These are phyloP conservation scores for Fusarium fracticaudum DNA, from an alignment of 2,329 filamentous ascomycete genomes.

Conservation along the genomic window DNA sequence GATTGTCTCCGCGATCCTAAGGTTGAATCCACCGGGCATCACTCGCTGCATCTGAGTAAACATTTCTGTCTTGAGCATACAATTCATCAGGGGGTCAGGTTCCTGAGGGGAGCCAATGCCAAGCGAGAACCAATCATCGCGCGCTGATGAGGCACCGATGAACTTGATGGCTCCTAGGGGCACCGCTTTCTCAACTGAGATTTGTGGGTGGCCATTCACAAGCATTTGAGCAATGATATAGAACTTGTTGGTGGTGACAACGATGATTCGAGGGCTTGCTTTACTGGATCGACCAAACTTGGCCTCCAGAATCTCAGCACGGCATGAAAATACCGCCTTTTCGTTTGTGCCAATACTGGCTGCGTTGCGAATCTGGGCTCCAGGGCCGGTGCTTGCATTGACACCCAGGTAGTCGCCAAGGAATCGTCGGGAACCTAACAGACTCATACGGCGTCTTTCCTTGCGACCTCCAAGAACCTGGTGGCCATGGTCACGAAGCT, in stretches of 20 bases:
- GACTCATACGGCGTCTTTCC: slow-evolving; percentile 88
- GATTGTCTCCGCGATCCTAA: slow-evolving; percentile 85
- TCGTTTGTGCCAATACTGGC: slow-evolving; percentile 79
- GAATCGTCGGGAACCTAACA: slow-evolving; percentile 91
- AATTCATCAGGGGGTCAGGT: slow-evolving; percentile 91
- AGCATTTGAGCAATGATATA: slow-evolving; percentile 89
- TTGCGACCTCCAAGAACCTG: slow-evolving; percentile 83
- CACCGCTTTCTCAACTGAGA: slow-evolving; percentile 82
- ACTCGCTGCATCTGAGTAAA: slow-evolving; percentile 89
- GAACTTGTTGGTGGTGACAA: slow-evolving; percentile 86
- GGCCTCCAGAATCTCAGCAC: slow-evolving; percentile 87
- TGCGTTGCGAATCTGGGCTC: slow-evolving; percentile 80
- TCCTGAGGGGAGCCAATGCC: slow-evolving; percentile 91
- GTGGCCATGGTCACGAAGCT: slow-evolving; percentile 89
- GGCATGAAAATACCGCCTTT: slow-evolving; percentile 85
- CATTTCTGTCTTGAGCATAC: slow-evolving; percentile 95
- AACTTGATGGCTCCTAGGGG: slow-evolving; percentile 90
- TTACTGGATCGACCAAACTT: slow-evolving; percentile 98
- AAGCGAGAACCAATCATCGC: slow-evolving; percentile 97
- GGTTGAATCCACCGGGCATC: slow-evolving; percentile 80
- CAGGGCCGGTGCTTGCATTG: slow-evolving; percentile 80
- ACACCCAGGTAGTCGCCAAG: slow-evolving; percentile 94
- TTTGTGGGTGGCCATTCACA: slow-evolving; percentile 82
- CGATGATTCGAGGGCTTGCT: slow-evolving; percentile 82
- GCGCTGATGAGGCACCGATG: slow-evolving; percentile 79